These are phyloP conservation scores for Camellia sinensis DNA, from an alignment of 148 eudicot genomes.

Conservation along the genomic window DNA sequence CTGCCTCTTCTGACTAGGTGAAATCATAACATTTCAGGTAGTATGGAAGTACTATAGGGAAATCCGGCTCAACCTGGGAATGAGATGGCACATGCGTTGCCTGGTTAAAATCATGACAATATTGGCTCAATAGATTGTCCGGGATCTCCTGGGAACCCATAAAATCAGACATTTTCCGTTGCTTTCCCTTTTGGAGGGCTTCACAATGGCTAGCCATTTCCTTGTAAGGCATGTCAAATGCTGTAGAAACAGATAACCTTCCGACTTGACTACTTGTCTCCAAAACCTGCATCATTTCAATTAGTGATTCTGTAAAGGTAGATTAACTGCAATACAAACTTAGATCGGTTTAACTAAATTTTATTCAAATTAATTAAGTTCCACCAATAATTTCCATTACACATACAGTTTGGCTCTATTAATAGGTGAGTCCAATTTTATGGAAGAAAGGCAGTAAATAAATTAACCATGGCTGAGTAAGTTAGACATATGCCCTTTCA, in stretches of 20 bases:
- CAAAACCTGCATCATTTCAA: conserved; percentile 37
- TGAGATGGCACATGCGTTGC: conserved; percentile 20
- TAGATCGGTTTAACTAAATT: background rate
- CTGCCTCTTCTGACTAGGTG: background rate
- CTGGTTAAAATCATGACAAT: conserved; percentile 18
- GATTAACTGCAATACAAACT: background rate
- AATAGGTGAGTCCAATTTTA: background rate
- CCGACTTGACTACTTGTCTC: conserved; percentile 49
- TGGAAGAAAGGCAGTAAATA: background rate
- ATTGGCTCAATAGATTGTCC: conserved; percentile 27
- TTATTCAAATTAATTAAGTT: background rate
- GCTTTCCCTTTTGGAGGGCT: conserved; percentile 53
- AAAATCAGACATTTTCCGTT: conserved; percentile 55
- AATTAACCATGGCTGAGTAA: background rate
- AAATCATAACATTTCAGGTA: background rate
- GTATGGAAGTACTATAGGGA: background rate
- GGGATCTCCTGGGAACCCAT: conserved; percentile 37
- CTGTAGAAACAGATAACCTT: conserved; percentile 46
- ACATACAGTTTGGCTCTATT: background rate
- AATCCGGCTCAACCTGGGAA: conserved; percentile 13
- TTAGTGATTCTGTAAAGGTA: background rate
- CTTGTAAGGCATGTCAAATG: conserved; percentile 51
- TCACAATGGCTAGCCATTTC: conserved; percentile 69
- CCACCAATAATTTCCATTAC: background rate
- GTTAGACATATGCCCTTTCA: background rate